A percentile compares a stretch with the other conserved stretches of the same genome.
Evolutionary conservation across 2,329 filamentous ascomycete species (phyloP).

Genomic region (Pseudogymnoascus sp.): DNA sequence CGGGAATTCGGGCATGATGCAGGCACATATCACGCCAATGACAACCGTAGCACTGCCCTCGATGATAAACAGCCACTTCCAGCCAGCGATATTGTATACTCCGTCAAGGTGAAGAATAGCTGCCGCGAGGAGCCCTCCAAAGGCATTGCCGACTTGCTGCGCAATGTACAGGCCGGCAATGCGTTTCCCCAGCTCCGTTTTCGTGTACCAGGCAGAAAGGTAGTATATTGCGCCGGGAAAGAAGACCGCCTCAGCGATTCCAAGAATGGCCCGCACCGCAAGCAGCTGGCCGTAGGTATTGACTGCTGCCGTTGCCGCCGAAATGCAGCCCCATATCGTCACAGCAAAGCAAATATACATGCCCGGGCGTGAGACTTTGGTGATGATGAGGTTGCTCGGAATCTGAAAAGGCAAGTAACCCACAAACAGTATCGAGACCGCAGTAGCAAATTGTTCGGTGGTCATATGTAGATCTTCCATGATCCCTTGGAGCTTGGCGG

Average conservation of each 20-base stretch:
- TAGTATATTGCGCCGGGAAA: slow-evolving; percentile 35
- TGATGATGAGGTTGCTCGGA: slow-evolving; percentile 28
- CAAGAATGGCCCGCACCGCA: slow-evolving; percentile 33
- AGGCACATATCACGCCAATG: slow-evolving; percentile 28
- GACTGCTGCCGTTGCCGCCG: slow-evolving; percentile 33
- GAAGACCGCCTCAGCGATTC: slow-evolving; percentile 17
- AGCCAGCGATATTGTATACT: slow-evolving; percentile 40
- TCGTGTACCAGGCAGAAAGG: slow-evolving; percentile 36
- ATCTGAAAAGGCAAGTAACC: slow-evolving; percentile 41
- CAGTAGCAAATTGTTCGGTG: slow-evolving; percentile 34
- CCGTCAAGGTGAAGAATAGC: slow-evolving; percentile 44
- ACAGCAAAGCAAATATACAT: slow-evolving; percentile 29
- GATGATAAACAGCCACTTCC: slow-evolving; percentile 47
- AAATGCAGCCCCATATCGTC: slow-evolving; percentile 30
- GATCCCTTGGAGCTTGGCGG: slow-evolving; percentile 37
- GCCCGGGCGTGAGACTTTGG: slow-evolving; percentile 22
- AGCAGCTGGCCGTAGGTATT: slow-evolving; percentile 32
- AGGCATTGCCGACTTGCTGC: slow-evolving; percentile 37
- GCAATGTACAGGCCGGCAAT: slow-evolving; percentile 34
- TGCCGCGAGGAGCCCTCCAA: slow-evolving; percentile 44
- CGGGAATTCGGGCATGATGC: slow-evolving; percentile 36
- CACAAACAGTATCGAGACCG: slow-evolving; percentile 40
- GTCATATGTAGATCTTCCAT: slow-evolving; percentile 36
- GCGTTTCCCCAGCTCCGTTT: slow-evolving; percentile 34
- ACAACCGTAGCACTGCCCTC: slow-evolving; percentile 39